phyloP scores from a whole-genome alignment of 768 basidiomycete species.

The Suillus bovinus region DNA sequence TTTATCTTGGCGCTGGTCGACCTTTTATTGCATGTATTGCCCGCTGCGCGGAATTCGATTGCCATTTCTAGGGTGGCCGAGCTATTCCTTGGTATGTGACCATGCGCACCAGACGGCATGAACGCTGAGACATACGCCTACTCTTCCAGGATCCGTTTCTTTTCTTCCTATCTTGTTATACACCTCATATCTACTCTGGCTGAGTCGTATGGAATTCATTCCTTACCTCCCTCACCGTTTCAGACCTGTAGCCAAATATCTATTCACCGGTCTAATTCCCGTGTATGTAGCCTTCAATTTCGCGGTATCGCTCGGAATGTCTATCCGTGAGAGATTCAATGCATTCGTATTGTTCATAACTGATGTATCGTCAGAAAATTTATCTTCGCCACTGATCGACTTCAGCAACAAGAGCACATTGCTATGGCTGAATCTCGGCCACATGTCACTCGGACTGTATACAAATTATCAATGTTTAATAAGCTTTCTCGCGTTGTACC shows the following conservation, averaged over 20 bases:
- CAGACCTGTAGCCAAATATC: conserved; percentile 42
- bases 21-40: conserved; percentile 55
- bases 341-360: conserved; percentile 4
- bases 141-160: conserved; percentile 47
- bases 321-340: conserved; percentile 47
- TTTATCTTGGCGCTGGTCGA: conserved; percentile 61
- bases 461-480: conserved; percentile 55
- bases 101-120: neutral
- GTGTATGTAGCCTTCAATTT: conserved; percentile 55
- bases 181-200: conserved; percentile 59
- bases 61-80: conserved; percentile 54
- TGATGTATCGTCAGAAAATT: conserved; percentile 6
- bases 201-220: conserved; percentile 52
- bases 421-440: conserved; percentile 59
- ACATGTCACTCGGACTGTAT: conserved; percentile 59
- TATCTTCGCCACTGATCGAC: conserved; percentile 31
- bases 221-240: conserved; percentile 52
- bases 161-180: conserved; percentile 68
- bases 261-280: conserved; percentile 56
- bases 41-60: conserved; percentile 48
- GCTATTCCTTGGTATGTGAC: conserved; percentile 58
- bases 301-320: conserved; percentile 63
- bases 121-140: neutral
- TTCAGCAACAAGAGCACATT: conserved; percentile 40
- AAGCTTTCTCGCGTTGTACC: conserved; percentile 60